Conservation (phyloP, 2,329 filamentous ascomycete genomes). For the Botrytis tulipae region DNA sequence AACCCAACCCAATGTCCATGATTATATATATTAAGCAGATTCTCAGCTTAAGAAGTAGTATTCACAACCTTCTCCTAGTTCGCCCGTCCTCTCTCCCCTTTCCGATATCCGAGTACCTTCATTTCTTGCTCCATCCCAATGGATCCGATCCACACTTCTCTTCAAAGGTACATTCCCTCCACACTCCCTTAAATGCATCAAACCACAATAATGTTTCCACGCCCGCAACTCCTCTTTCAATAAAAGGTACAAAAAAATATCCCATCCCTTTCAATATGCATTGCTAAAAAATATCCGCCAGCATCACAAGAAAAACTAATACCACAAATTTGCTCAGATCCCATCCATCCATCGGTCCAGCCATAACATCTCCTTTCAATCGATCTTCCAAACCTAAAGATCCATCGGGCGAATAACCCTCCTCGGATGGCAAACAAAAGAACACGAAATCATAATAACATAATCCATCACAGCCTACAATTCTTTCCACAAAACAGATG, state of each 20-base stretch:
- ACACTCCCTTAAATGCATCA: slow-evolving; percentile 2
- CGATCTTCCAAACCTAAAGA: not conserved
- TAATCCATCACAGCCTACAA: not conserved
- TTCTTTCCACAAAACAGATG: not conserved
- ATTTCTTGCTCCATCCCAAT: not conserved
- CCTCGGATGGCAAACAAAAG: not conserved
- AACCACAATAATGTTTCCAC: not conserved
- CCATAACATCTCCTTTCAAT: not conserved
- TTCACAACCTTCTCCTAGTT: slow-evolving; percentile 11
- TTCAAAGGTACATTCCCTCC: not conserved
- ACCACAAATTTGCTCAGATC: not conserved
- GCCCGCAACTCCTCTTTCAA: not conserved
- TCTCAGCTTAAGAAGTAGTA: slow-evolving; percentile 19
- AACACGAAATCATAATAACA: slow-evolving; percentile 15
- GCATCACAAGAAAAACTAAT: not conserved
- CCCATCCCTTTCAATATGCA: not conserved
- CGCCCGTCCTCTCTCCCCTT: not conserved
- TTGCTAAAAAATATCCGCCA: slow-evolving; percentile 9
- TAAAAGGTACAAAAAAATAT: not conserved
- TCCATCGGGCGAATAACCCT: not conserved
- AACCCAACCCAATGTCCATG: slow-evolving; percentile 15
- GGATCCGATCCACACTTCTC: not conserved
- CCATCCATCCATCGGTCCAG: not conserved
- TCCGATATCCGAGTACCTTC: not conserved
- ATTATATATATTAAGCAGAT: slow-evolving; percentile 21